Evolutionary conservation across 2,329 filamentous ascomycete genomes (phyloP).

Genomic region (Pseudocercospora crystallina): DNA sequence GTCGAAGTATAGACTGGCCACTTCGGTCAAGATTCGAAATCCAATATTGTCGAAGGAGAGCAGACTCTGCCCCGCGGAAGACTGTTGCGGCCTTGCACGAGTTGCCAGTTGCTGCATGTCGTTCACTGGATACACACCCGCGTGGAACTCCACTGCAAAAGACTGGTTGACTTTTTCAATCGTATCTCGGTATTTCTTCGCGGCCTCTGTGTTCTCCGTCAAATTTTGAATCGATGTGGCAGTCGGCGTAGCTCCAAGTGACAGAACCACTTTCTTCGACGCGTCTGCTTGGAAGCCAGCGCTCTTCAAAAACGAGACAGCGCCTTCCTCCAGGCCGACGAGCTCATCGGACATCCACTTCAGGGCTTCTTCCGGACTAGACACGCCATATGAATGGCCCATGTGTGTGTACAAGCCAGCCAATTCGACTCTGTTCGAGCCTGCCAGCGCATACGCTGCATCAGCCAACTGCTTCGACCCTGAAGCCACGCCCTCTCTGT

Average conservation of each 20-base stretch:
- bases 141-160: slow-evolving; percentile 65
- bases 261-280: slow-evolving; percentile 53
- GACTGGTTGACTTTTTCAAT: slow-evolving; percentile 38
- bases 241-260: slow-evolving; percentile 75
- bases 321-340: slow-evolving; percentile 50
- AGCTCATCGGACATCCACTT: slow-evolving; percentile 62
- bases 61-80: slow-evolving; percentile 27
- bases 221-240: slow-evolving; percentile 66
- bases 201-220: slow-evolving; percentile 39
- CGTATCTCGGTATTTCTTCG: slow-evolving; percentile 33
- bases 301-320: slow-evolving; percentile 34
- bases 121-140: slow-evolving; percentile 72
- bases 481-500: slow-evolving; percentile 66
- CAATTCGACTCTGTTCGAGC: slow-evolving; percentile 47
- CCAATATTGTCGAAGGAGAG: slow-evolving; percentile 59
- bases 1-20: slow-evolving; percentile 65
- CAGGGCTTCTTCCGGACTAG: slow-evolving; percentile 59
- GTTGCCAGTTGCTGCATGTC: slow-evolving; percentile 80
- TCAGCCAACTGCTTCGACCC: slow-evolving; percentile 47
- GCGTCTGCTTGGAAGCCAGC: slow-evolving; percentile 16
- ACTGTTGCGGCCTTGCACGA: slow-evolving; percentile 54
- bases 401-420: slow-evolving; percentile 72
- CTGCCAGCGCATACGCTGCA: slow-evolving; percentile 51
- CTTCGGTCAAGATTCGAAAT: slow-evolving; percentile 68
- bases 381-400: slow-evolving; percentile 66